Evolutionary conservation across 2,329 filamentous ascomycete genomes (phyloP), one percentile per base, ranked within the genome.

Genomic region (Pseudocercospora musae): DNA sequence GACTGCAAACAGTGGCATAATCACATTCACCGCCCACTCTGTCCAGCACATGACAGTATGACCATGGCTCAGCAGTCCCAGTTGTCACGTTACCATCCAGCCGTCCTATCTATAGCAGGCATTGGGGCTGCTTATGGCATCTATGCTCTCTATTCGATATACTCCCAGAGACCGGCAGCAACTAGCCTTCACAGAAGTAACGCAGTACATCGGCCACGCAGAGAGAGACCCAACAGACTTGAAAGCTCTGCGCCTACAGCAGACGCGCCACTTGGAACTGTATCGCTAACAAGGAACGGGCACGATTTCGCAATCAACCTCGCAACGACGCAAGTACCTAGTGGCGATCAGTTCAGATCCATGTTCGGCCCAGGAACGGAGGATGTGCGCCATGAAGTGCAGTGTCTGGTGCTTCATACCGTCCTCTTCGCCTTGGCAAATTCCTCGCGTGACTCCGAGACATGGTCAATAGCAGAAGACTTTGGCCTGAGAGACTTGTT

Each of bases 51-150:
- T 67, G 64, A 64, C 62, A 57, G 42, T 42, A 20, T 18, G 59
- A 64, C 29, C 59, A 70, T 70, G 66, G 61, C 68, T 49, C 63
- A 67, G 13, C 57, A 63, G 33, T 62, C 63, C 55, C 61, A 63
- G 0, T n/a, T 68, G 49, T 67, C 68, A 44, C 76, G 77, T 59
- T 78, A 78, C 65, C 73, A 75, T 42, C 76, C 87, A 60, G 80
- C 85, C 60, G 79, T 89, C 58, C 80, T 85, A 56, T 67, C 85
- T 23, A 70, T 86, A 42, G 84, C 86, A 40, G 82, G 82, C 50
- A 73, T 85, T 50, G 83, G 85, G 1, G 83, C 85, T 48, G 81
- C 80, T 10, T 86, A 84, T 54, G 76, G 84, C 59, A 81, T 83
- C 60, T 90, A 86, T 71, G 82, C 85, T 60, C 76, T 86, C 68